These are phyloP conservation scores for Cyclotella sp. DNA, from an alignment of 108 stramenopile genomes.

Conservation along the genomic window DNA sequence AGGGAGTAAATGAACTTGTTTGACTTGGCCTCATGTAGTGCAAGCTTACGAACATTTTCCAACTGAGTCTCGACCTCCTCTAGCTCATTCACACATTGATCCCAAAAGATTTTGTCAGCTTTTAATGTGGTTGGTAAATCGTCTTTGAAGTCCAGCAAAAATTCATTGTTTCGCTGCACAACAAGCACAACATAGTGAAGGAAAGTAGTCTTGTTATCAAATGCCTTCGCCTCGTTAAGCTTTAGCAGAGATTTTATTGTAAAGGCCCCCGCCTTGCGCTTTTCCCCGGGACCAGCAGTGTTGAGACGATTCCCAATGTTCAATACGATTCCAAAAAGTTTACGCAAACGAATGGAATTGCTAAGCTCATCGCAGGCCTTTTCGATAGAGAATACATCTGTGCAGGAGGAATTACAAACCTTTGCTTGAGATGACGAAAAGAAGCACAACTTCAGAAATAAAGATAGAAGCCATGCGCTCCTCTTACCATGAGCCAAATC, in stretches of 20 bases:
- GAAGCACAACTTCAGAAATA: constrained; percentile 19
- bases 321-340: constrained; percentile 88
- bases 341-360: constrained; percentile 77
- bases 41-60: constrained; percentile 78
- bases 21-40: constrained; percentile 63
- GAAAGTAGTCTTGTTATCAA: constrained; percentile 97
- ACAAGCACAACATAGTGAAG: constrained; percentile 93
- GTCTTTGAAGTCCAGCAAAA: constrained; percentile 77
- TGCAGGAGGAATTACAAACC: not conserved
- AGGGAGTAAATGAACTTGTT: constrained; percentile 38
- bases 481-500: constrained; percentile 69
- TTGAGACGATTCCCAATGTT: constrained; percentile 94
- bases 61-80: constrained; percentile 87
- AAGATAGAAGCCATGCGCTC: not conserved
- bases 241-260: constrained; percentile 93
- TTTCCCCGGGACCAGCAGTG: constrained; percentile 74
- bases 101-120: constrained; percentile 87
- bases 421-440: not conserved
- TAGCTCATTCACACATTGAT: constrained; percentile 78
- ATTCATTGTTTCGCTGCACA: constrained; percentile 84
- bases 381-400: constrained; percentile 61
- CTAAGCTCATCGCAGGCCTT: constrained; percentile 87
- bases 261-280: constrained; percentile 89
- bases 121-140: constrained; percentile 81
- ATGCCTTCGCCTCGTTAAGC: constrained; percentile 94